Percentiles rank a stretch among this genome's conserved stretches.
These are phyloP conservation scores for Starmerella stigmatis DNA, from an alignment of 805 yeast species.

Conservation along the genomic window DNA sequence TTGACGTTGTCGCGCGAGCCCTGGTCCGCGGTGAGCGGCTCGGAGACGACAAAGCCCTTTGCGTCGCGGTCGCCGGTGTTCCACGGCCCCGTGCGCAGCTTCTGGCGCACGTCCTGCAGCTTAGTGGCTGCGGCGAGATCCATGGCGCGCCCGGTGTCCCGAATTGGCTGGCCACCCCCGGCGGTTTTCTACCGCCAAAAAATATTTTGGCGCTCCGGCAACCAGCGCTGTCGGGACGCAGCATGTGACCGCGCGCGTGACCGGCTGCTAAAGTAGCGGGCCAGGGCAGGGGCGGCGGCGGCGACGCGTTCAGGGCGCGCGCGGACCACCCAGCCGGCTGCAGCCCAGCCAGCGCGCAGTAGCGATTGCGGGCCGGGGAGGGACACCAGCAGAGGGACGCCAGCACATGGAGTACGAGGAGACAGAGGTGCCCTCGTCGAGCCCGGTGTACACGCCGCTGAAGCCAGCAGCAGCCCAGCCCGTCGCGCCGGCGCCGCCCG, in stretches of 20 bases:
- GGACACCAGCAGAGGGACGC: background rate
- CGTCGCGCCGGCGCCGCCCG: background rate
- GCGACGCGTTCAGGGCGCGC: too few relatives aligned
- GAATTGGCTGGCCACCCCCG: constrained; percentile 2
- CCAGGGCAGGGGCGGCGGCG: too few relatives aligned
- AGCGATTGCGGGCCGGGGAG: too few relatives aligned
- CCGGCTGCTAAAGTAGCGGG: too few relatives aligned
- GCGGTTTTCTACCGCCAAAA: background rate
- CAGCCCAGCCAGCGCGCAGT: too few relatives aligned
- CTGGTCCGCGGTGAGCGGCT: constrained; percentile 14
- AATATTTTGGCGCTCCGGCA: background rate
- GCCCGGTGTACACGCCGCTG: constrained; percentile 26
- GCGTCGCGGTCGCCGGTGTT: constrained; percentile 20
- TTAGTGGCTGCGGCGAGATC: constrained; percentile 17
- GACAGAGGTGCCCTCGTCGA: constrained; percentile 27
- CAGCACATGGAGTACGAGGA: background rate
- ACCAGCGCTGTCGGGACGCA: too few relatives aligned
- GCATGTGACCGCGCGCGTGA: too few relatives aligned
- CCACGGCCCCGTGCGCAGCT: constrained; percentile 23
- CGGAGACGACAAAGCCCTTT: constrained; percentile 20
- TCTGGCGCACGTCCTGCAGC: constrained; percentile 13
- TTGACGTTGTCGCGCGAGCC: constrained; percentile 52
- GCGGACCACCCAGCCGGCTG: too few relatives aligned
- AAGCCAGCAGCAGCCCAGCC: background rate
- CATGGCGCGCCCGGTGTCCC: background rate